Evolutionary conservation across 768 basidiomycete genomes (phyloP).

Genomic region (Pleurotus cornucopiae): DNA sequence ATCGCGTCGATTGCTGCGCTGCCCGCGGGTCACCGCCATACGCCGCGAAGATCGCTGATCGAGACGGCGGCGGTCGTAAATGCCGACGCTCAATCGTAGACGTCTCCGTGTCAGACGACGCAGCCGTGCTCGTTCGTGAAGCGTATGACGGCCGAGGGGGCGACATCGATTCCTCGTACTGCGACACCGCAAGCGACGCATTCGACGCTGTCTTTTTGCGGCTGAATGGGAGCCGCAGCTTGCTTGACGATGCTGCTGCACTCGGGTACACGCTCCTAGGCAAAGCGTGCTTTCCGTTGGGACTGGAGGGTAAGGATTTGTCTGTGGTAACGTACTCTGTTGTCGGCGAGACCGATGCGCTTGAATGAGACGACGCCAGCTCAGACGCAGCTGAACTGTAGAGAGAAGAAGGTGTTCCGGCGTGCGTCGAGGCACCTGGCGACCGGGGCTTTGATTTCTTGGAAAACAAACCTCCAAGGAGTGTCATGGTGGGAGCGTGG

Average conservation of each 20-base stretch:
- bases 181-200: constrained; percentile 12
- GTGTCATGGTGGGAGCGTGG: not conserved
- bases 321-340: constrained; percentile 25
- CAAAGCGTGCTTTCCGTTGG: constrained; percentile 10
- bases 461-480: constrained; percentile 7
- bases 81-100: constrained; percentile 29
- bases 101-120: constrained; percentile 40
- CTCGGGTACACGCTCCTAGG: constrained; percentile 8
- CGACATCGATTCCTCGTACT: constrained; percentile 12
- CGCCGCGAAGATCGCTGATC: constrained; percentile 59
- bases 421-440: not conserved
- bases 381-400: constrained; percentile 7
- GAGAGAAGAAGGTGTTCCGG: not conserved
- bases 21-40: constrained; percentile 44
- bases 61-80: constrained; percentile 55
- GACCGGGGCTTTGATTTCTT: constrained; percentile 5
- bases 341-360: constrained; percentile 14
- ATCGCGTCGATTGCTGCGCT: constrained; percentile 54
- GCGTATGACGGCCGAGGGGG: constrained; percentile 29
- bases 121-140: constrained; percentile 29
- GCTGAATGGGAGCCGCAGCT: constrained; percentile 33
- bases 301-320: constrained; percentile 16
- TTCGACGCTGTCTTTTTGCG: constrained; percentile 23
- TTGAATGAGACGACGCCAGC: constrained; percentile 2
- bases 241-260: constrained; percentile 20